A percentile compares a stretch with the other conserved stretches of the same genome.
These are phyloP conservation scores for Melaleuca quinquenervia DNA, from an alignment of 345 rosid genomes.

Conservation along the genomic window DNA sequence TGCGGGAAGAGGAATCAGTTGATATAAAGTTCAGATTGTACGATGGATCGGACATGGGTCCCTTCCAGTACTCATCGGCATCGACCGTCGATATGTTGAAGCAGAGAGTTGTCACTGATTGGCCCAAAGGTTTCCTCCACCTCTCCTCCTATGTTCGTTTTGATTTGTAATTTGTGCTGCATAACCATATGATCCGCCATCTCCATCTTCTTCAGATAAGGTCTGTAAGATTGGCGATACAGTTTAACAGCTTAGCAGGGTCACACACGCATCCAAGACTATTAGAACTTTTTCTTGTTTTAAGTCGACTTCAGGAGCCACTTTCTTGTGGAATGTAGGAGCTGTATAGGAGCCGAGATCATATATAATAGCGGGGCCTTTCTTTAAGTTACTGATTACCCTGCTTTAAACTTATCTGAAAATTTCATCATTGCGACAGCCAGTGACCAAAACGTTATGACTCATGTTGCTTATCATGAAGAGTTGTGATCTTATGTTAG, in stretches of 20 bases:
- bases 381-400: not conserved
- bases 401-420: not conserved
- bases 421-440: not conserved
- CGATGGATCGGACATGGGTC: slow-evolving; percentile 94
- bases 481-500: not conserved
- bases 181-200: not conserved
- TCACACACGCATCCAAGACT: not conserved
- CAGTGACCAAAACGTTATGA: not conserved
- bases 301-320: not conserved
- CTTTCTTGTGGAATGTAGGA: not conserved
- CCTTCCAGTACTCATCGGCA: slow-evolving; percentile 66
- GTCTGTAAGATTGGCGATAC: not conserved
- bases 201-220: not conserved
- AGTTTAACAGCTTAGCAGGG: not conserved
- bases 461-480: not conserved
- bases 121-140: slow-evolving; percentile 67
- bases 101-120: slow-evolving; percentile 85
- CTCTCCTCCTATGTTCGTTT: not conserved
- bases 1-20: slow-evolving; percentile 79
- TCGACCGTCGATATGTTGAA: slow-evolving; percentile 84
- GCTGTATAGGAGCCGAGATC: not conserved
- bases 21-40: slow-evolving; percentile 84
- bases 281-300: not conserved
- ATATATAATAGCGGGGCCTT: not conserved
- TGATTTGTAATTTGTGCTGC: not conserved